phyloP scores from a whole-genome alignment of 2,329 filamentous ascomycete genomes.

The Trichophyton schoenleinii region DNA sequence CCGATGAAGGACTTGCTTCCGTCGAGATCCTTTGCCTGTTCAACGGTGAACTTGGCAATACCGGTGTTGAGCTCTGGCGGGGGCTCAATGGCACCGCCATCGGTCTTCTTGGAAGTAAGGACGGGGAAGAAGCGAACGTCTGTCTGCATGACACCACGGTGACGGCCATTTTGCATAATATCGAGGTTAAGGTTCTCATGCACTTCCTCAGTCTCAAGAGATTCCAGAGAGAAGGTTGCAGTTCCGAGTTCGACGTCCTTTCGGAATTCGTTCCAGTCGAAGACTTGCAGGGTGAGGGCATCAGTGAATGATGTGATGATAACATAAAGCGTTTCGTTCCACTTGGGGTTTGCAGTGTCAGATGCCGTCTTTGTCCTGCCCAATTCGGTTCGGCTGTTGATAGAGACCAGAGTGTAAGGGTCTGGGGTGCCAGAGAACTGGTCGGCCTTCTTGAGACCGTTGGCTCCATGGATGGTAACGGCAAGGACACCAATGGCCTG shows the following conservation, averaged over 20 bases:
- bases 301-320: constrained; percentile 88
- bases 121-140: constrained; percentile 96
- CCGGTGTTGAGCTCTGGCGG: constrained; percentile 84
- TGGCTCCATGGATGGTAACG: constrained; percentile 78
- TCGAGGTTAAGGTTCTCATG: constrained; percentile 79
- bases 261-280: constrained; percentile 87
- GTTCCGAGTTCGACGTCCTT: constrained; percentile 92
- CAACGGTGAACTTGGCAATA: constrained; percentile 83
- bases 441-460: constrained; percentile 88
- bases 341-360: constrained; percentile 74
- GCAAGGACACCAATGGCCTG: constrained; percentile 91
- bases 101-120: constrained; percentile 52
- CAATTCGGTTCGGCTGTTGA: constrained; percentile 70
- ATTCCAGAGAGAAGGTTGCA: constrained; percentile 73
- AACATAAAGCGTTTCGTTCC: constrained; percentile 95
- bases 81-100: constrained; percentile 66
- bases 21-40: constrained; percentile 93
- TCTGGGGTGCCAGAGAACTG: constrained; percentile 86
- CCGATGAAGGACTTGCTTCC: constrained; percentile 84
- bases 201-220: constrained; percentile 61
- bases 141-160: constrained; percentile 63
- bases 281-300: constrained; percentile 69
- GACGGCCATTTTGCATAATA: constrained; percentile 69
- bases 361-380: constrained; percentile 79
- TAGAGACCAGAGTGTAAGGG: constrained; percentile 72